Percentiles rank a stretch among this genome's conserved stretches.
Conservation (phyloP, 2,329 filamentous ascomycete genomes). For the Cladophialophora exuberans region DNA sequence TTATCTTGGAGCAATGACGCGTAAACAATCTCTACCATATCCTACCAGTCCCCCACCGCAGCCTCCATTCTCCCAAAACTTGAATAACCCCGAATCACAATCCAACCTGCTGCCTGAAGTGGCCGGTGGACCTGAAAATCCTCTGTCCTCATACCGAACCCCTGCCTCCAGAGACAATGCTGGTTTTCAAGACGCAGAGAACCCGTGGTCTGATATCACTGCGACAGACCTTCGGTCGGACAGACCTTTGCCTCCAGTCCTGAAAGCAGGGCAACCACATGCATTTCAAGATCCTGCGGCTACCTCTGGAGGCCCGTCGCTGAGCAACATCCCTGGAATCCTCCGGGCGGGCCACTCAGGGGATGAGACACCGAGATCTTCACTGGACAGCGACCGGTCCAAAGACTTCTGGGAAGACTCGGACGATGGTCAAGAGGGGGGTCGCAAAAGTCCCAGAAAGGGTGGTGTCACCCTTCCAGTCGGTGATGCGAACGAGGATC, state of each 20-base stretch:
- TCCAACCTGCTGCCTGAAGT: slow-evolving; percentile 24
- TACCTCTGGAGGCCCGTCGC: not conserved
- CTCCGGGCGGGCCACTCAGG: slow-evolving; percentile 30
- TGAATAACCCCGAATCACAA: slow-evolving; percentile 3
- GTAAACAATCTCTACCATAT: slow-evolving; percentile 30
- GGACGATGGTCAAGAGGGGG: slow-evolving; percentile 20
- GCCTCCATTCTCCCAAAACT: slow-evolving; percentile 15
- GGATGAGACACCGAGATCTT: slow-evolving; percentile 34
- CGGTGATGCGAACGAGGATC: slow-evolving; percentile 17
- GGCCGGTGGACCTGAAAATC: slow-evolving; percentile 27
- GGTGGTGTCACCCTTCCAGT: slow-evolving; percentile 2
- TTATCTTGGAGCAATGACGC: slow-evolving; percentile 21
- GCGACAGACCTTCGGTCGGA: slow-evolving; percentile 16
- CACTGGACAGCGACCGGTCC: slow-evolving; percentile 34
- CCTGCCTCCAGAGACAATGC: not conserved
- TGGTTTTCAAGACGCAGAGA: slow-evolving; percentile 28
- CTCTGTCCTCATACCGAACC: slow-evolving; percentile 9
- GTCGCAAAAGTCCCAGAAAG: slow-evolving; percentile 18
- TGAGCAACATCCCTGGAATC: slow-evolving; percentile 25
- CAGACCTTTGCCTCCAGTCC: slow-evolving; percentile 27
- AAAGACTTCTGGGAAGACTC: slow-evolving; percentile 35
- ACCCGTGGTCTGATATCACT: slow-evolving; percentile 32
- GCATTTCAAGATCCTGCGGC: not conserved
- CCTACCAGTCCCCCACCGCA: slow-evolving; percentile 23
- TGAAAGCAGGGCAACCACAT: slow-evolving; percentile 20